A percentile compares a stretch with the other conserved stretches of the same genome.
Conservation (phyloP, 345 rosid species). For the Salix viminalis region DNA sequence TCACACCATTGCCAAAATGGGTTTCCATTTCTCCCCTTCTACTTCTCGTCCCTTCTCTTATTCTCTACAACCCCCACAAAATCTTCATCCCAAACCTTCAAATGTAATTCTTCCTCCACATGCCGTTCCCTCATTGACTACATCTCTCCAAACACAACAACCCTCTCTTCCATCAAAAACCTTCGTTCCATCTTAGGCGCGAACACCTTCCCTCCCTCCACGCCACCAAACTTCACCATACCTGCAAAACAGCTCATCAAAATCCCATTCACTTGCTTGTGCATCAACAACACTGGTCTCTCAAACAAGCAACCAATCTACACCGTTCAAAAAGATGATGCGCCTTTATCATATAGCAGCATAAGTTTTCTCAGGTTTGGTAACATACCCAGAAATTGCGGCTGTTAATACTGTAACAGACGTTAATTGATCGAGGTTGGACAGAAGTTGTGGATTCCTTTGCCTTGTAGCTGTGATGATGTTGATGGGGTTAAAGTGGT, state of each 20-base stretch:
- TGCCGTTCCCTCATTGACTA: constrained; percentile 23
- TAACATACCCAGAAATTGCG: constrained; percentile 11
- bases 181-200: constrained; percentile 26
- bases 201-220: constrained; percentile 20
- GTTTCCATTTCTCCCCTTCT: not conserved
- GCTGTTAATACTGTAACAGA: constrained; percentile 6
- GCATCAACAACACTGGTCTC: constrained; percentile 20
- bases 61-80: not conserved
- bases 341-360: constrained; percentile 17
- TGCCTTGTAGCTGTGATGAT: constrained; percentile 31
- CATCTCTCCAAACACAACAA: constrained; percentile 14
- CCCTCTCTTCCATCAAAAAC: constrained; percentile 15
- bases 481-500: constrained; percentile 19
- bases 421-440: constrained; percentile 2
- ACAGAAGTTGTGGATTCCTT: constrained; percentile 21
- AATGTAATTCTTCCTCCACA: constrained; percentile 5
- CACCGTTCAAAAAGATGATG: constrained; percentile 8
- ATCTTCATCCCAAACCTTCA: constrained; percentile 11
- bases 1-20: not conserved
- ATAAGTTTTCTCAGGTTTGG: constrained; percentile 16
- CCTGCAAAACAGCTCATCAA: constrained; percentile 10
- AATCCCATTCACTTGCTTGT: constrained; percentile 23
- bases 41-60: constrained; percentile 5
- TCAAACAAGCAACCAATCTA: constrained; percentile 19
- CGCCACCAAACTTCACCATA: constrained; percentile 13